A percentile compares a stretch with the other conserved stretches of the same genome.
Evolutionary conservation across 106 monocot genomes (phyloP).

Genomic region (Xerophyta viscosa): DNA sequence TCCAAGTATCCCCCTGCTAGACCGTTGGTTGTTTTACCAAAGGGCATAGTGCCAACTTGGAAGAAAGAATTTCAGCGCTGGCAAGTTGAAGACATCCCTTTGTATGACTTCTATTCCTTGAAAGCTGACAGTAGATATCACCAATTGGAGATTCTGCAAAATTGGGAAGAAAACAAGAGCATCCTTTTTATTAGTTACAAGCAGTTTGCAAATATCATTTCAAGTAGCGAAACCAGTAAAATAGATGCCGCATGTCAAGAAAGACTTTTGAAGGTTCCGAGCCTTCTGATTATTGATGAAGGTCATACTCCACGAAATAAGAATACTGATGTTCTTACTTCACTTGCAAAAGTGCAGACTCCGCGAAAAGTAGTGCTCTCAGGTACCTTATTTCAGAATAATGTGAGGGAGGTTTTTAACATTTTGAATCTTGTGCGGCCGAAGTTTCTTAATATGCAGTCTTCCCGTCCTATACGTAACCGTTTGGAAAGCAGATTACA

Average conservation of each 20-base stretch:
- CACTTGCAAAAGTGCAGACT: slow-evolving; percentile 69
- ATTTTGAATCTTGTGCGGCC: slow-evolving; percentile 83
- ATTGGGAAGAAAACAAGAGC: slow-evolving; percentile 63
- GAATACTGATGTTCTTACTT: slow-evolving; percentile 49
- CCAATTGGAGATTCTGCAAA: slow-evolving; percentile 64
- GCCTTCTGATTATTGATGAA: slow-evolving; percentile 84
- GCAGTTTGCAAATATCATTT: slow-evolving; percentile 60
- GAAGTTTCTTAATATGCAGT: slow-evolving; percentile 55
- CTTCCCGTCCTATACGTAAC: slow-evolving; percentile 30
- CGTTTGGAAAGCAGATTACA: slow-evolving; percentile 43
- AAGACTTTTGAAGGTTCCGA: slow-evolving; percentile 59
- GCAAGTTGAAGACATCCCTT: slow-evolving; percentile 83
- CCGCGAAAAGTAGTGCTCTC: slow-evolving; percentile 82
- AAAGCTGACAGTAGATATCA: slow-evolving; percentile 70
- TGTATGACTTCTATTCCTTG: slow-evolving; percentile 72
- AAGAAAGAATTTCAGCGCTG: slow-evolving; percentile 74
- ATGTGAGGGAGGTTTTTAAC: slow-evolving; percentile 85
- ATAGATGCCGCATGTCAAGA: slow-evolving; percentile 56
- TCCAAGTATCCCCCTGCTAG: slow-evolving; percentile 60
- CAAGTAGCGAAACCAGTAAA: slow-evolving; percentile 17
- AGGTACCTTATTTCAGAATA: slow-evolving; percentile 91
- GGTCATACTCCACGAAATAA: slow-evolving; percentile 87
- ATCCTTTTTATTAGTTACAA: slow-evolving; percentile 68
- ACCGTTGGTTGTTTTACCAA: slow-evolving; percentile 76
- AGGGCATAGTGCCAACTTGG: slow-evolving; percentile 80